Base-by-base conservation (phyloP, 495 filamentous ascomycete genomes). In the Talaromyces stipitatus region DNA sequence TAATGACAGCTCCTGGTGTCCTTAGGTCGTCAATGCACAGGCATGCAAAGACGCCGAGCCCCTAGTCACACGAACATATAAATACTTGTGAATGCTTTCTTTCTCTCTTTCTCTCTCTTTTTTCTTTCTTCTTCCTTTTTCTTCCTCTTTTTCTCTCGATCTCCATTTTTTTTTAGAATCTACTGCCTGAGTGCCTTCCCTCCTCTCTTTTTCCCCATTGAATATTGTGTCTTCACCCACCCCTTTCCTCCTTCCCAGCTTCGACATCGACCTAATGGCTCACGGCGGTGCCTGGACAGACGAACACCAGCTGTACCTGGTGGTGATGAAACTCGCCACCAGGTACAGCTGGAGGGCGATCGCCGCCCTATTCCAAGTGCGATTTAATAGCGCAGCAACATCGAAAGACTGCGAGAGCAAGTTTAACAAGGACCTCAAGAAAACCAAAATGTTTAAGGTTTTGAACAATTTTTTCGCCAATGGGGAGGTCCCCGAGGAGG, bases 261-360 rank as follows among this genome's bases (percentile, higher is more conserved):
- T 14, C 12, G 30, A 24, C 5, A 47, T 24, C 43, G 2, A 22
- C 16, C 14, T 22, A 12, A 51, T 51, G 48, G 48, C 48, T 18
- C 48, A 30, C 20, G 48, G 48, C n/a, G 30, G 52, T 4, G 3
- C 2, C 12, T 55, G 52, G 52, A 36, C 32, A n/a, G 14, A 41
- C 20, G 30, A 55, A 6, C 29, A 55, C 11, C 5, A 5, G 11
- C 9, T 38, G 11, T 55, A 28, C 30, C 30, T 55, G 23, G 28
- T 55, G 23, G 28, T 38, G 12, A 38, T 55, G 52, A 55, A 29
- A 30, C 11, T 55, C n/a, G 52, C 32, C 28, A 4, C 52, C 52
- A 43, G 10, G 3, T 30, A 28, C 11, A 4, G 12, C 4, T 55
- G 52, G 52, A 20, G 41, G 26, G 22, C 8, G 20, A 11, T 55